Evolutionary conservation across 2,329 filamentous ascomycete species (phyloP), one percentile per base, ranked within the genome.

Genomic region (Trichoderma koningii): DNA sequence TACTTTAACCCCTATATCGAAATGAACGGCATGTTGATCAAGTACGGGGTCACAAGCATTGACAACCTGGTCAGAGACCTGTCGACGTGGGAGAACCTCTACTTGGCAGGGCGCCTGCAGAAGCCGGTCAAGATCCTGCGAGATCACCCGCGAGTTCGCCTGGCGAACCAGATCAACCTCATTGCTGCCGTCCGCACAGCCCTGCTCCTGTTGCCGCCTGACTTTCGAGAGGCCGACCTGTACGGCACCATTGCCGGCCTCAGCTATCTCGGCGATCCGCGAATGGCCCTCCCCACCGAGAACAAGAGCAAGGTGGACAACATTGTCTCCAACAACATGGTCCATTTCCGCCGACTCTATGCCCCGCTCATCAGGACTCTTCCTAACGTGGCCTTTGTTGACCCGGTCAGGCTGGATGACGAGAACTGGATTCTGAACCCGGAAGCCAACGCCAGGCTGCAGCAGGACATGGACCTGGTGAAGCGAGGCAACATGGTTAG

Each of bases 1-100:
- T 99, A 99, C 79, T 99, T 97, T 80, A 97, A 99, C 72, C 93
- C 95, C 0, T 97, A 94, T 75, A 87, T 99, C 55, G 94, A 91
- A 2, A 89, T 98, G 67, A 97, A 98, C 72, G 96, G 95, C 47
- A 96, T 93, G 67, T 83, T 98, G 73, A 95, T 99, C 77, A 99
- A 99, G 79, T 99, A 99, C 72, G 95, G 94, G 21, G 95, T 99
- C 23, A 96, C 97, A 50, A 97, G 96, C 72, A 85, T 98, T 69
- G 89, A 96, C 73, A 97, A 93, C 3, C 82, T 99, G 17, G 93
- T 92, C 71, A 85, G 83, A 48, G 95, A 99, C 75, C 84, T 99
- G 26, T 90, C 87, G 34, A 87, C 93, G 66, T 99, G 95, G 95
- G 89, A 97, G 68, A 97, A 92, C 0, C 82, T 99, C 28, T 99